A percentile compares a stretch with the other conserved stretches of the same genome.
These are phyloP conservation scores for Chondrostereum purpureum DNA, from an alignment of 1,284 basidiomycete genomes.

Conservation along the genomic window DNA sequence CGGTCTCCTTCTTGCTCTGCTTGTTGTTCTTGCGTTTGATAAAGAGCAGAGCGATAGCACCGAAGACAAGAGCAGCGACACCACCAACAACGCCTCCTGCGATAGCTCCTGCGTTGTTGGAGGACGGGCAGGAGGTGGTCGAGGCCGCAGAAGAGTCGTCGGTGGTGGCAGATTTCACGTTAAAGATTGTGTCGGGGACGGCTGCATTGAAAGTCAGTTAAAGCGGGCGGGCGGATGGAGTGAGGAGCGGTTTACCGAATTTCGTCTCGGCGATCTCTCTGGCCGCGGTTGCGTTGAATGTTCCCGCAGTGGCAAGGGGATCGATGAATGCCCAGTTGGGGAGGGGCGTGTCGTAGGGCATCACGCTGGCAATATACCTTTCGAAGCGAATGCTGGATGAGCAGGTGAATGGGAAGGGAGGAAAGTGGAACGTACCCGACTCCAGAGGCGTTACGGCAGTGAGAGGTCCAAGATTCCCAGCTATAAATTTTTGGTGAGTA, in stretches of 20 bases:
- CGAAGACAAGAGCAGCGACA: not conserved
- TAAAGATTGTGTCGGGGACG: conserved; percentile 7
- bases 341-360: conserved; percentile 7
- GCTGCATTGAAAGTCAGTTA: not conserved
- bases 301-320: conserved; percentile 6
- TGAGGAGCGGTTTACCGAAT: not conserved
- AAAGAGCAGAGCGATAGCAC: not conserved
- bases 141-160: not conserved
- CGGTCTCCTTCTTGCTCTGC: not conserved
- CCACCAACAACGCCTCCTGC: conserved; percentile 2
- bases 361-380: conserved; percentile 4
- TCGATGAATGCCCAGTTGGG: conserved; percentile 8
- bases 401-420: not conserved
- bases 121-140: not conserved
- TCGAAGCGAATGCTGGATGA: not conserved
- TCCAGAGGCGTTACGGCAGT: conserved; percentile 3
- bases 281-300: conserved; percentile 4
- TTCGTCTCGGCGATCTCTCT: not conserved
- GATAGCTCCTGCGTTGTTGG: not conserved
- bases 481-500: not conserved
- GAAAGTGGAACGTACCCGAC: conserved; percentile 3
- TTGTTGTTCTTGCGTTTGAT: not conserved
- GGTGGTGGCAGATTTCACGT: conserved; percentile 5
- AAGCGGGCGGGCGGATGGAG: too few relatives aligned
- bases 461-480: conserved; percentile 5